Base-by-base conservation (phyloP, 2,329 filamentous ascomycete species). In the Penicillium sp. region DNA sequence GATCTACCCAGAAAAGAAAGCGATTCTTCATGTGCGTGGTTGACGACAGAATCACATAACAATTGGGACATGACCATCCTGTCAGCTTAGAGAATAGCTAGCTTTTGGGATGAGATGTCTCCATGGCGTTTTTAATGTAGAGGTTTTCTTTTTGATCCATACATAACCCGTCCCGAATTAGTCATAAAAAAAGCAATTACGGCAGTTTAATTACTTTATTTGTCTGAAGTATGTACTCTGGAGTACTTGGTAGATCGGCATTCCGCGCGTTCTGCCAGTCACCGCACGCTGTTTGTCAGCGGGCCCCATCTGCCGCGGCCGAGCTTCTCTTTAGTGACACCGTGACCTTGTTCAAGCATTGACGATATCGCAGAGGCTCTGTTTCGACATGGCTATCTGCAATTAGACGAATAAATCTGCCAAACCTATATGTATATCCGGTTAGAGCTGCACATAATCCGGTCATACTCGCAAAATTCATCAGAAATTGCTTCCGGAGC, bases 1-100 rank as follows among this genome's bases (percentile, higher is more conserved):
- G 29, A 18, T 51, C 33, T 58, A 37, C 21, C 11, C 19, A 16
- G 21, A 24, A 23, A 33, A 28, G 33, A 23, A 28, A 28, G 33
- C 10, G 36, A 28, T 43, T 49, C n/a, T 31, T 21, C 48, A 56
- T 42, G 46, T 49, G 54, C 52, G 52, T 50, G 51, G 52, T 56
- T 39, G 31, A 51, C 43, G 44, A 51, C 46, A 48, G 52, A 46
- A 62, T 53, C 50, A 59, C 59, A 59, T 55, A 54, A 54, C 44
- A 46, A 52, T 56, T 52, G 58, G 60, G 64, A 59, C 56, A 56
- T 64, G 55, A 56, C 46, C 54, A 60, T 66, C 63, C 62, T 69
- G 65, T 70, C 63, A 63, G 61, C 57, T 71, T 73, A 73, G 68
- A 69, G 59, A 73, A 67, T 70, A 69, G 70, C 70, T 64, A 69